Base-by-base conservation (phyloP, 2,329 filamentous ascomycete genomes). In the Ophiostoma populinum region DNA sequence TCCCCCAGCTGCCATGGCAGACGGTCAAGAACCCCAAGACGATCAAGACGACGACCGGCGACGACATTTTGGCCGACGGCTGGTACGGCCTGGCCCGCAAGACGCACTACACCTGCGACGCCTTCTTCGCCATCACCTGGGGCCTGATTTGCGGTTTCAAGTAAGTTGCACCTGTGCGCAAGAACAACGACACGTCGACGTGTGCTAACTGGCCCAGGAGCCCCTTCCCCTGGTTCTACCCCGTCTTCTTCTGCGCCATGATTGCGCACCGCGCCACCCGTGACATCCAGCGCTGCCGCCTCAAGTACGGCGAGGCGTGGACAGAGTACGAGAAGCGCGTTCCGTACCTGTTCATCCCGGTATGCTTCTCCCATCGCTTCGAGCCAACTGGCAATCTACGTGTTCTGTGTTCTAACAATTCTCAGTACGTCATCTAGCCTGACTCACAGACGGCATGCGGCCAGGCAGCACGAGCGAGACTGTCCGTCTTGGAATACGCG, bases 201-300 rank as follows among this genome's bases (percentile, higher is more conserved):
- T n/a, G n/a, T n/a, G n/a, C n/a, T n/a, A n/a, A n/a, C n/a, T n/a
- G n/a, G n/a, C n/a, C n/a, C n/a, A n/a, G n/a, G 46, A 82, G 76
- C 47, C 80, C 81, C 0, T 87, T 92, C 56, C 83, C 83, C 0
- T 92, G 82, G 81, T 92, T 92, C 56, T 90, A 92, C 50, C 79
- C 81, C 0, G 54, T 81, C 30, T 92, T 92, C 63, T 92, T 92
- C 54, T 62, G 62, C 24, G 59, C 60, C 45, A 90, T 90, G 81
- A 90, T 92, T 49, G 62, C 73, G 3, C 83, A 92, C 56, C 77
- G 82, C 39, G 79, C 80, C 9, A 57, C 60, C 35, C 67, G 83
- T 43, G 83, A 92, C 52, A 82, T 87, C 42, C 63, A 76, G 49
- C 67, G 75, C 43, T 92, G 83, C 56, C 71, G 72, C 42, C 63